Base-by-base conservation (phyloP, 2,329 filamentous ascomycete genomes). In the Fusarium cyanostomum region DNA sequence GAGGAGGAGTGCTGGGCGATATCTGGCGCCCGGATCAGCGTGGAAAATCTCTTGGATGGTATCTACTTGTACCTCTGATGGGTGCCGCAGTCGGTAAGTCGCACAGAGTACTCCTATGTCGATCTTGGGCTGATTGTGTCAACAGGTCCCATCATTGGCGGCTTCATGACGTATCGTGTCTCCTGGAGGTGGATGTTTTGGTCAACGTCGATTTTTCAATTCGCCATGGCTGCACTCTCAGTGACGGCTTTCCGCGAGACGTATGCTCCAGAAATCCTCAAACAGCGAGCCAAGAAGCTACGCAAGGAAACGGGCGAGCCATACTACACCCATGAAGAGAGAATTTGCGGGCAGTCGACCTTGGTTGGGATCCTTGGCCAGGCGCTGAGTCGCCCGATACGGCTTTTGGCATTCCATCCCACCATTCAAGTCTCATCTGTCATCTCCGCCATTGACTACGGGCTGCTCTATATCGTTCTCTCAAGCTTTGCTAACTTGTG, bases 381-480 rank as follows among this genome's bases (percentile, higher is more conserved):
- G 7, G 79, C 82, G 3, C 65, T 88, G 35, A 74, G 81, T 8
- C 80, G 87, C 0, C 87, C 87, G 0, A 79, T 88, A 51, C 79
- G 81, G 2, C 77, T 90, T 5, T 75, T 90, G 1, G 64, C 69
- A 7, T 86, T 84, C 1, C 86, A 89, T 50, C 84, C 86, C 10
- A 87, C 88, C 56, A 81, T 89, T 24, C 85, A 87, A 66, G 78
- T 83, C 21, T 71, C 85, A 0, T 80, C 85, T 0, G 38, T 83
- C 9, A 84, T 87, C 65, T 82, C 82, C 64, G 87, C 83, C 1
- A 84, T 86, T 61, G 75, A 84, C 13, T 89, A 88, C 62, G 87
- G 88, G 0, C 72, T 88, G 1, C 82, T 89, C 70, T 90, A 89
- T 54, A 82, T 90, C 18, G 79, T 87, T 27, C 80, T 91, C 1